Conservation (phyloP, 2,329 filamentous ascomycete species). For the Cercospora sesami region DNA sequence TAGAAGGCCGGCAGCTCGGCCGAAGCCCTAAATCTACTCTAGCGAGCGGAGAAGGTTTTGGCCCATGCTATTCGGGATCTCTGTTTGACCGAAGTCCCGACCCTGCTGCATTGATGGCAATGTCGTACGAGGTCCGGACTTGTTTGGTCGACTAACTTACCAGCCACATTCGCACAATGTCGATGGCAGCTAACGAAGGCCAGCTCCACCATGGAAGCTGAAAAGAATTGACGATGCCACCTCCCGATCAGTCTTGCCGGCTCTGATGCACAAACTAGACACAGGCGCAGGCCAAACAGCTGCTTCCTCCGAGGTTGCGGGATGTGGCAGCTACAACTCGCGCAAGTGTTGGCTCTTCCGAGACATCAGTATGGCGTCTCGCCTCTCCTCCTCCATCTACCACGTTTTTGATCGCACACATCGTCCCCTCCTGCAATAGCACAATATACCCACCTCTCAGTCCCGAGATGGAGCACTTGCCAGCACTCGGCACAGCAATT, state of each 20-base stretch:
- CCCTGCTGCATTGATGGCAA: not conserved
- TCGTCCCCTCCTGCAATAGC: not conserved
- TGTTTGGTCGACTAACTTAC: not conserved
- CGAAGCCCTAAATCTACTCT: constrained; percentile 15
- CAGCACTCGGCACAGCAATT: constrained; percentile 30
- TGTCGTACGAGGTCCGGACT: not conserved
- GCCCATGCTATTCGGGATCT: not conserved
- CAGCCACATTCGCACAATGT: not conserved
- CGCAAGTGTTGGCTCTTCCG: not conserved
- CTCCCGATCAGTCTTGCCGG: not conserved
- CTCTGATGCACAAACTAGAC: not conserved
- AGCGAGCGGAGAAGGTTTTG: not conserved
- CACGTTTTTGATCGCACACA: not conserved
- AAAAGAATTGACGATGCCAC: not conserved
- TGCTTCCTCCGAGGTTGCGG: not conserved
- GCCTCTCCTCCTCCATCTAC: not conserved
- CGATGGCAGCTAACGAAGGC: not conserved
- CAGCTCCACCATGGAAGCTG: not conserved
- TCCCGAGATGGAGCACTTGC: constrained; percentile 23
- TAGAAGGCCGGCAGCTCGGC: not conserved
- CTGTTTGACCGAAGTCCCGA: not conserved
- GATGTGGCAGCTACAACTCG: not conserved
- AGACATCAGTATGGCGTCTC: not conserved
- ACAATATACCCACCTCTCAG: not conserved
- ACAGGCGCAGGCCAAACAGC: not conserved